These are phyloP conservation scores for Backusella australiensis DNA, from an alignment of 192 early-diverging fungal genomes.

Conservation along the genomic window DNA sequence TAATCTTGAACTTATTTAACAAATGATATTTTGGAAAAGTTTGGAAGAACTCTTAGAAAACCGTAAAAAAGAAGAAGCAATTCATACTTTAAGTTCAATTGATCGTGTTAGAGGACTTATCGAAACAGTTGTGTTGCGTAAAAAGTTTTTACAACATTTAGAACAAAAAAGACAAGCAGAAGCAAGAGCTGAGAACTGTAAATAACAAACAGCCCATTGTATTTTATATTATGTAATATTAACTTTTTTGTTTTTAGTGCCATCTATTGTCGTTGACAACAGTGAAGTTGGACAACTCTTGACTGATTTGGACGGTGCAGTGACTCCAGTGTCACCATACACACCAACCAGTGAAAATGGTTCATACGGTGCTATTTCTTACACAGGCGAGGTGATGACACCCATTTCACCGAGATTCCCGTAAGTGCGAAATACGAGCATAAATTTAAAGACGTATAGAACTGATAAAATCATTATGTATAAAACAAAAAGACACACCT, in stretches of 20 bases:
- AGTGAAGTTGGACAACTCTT: not conserved
- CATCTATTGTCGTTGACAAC: slow-evolving; percentile 29
- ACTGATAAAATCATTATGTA: not conserved
- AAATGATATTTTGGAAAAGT: slow-evolving; percentile 7
- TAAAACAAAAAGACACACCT: not conserved
- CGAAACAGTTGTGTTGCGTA: slow-evolving; percentile 31
- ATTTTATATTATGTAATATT: not conserved
- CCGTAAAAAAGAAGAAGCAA: slow-evolving; percentile 37
- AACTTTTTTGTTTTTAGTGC: slow-evolving; percentile 13
- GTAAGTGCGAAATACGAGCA: not conserved
- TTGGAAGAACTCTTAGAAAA: slow-evolving; percentile 40
- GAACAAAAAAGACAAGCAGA: slow-evolving; percentile 11
- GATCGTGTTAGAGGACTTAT: slow-evolving; percentile 35
- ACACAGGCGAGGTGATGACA: slow-evolving; percentile 4
- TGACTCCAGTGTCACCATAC: not conserved
- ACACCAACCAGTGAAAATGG: slow-evolving; percentile 4
- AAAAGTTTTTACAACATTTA: slow-evolving; percentile 29
- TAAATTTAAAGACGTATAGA: not conserved
- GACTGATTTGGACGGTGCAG: not conserved
- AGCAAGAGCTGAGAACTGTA: not conserved
- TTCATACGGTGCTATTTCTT: not conserved
- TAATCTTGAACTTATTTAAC: not conserved
- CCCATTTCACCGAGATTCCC: not conserved
- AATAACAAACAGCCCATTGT: not conserved
- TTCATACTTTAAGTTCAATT: slow-evolving; percentile 30